Conservation (phyloP, 2,329 filamentous ascomycete genomes). For the Xylaria hypoxylon region DNA sequence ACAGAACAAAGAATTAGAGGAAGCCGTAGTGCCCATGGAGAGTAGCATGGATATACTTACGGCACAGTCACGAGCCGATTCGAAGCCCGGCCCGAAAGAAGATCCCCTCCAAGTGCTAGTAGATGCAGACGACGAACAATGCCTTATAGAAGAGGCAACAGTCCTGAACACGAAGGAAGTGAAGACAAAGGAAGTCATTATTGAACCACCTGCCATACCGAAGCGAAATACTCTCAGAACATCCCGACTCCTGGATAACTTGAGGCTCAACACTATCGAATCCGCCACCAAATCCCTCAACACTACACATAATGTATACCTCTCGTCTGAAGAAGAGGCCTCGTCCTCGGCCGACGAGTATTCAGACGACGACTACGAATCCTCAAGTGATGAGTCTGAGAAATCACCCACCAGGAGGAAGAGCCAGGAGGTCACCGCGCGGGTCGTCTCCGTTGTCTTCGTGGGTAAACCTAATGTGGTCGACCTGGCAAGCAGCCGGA, state of each 20-base stretch:
- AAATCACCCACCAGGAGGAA: constrained; percentile 48
- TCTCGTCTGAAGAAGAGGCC: constrained; percentile 74
- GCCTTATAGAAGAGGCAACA: constrained; percentile 47
- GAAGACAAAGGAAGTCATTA: constrained; percentile 41
- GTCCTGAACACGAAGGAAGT: constrained; percentile 46
- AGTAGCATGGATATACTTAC: constrained; percentile 27
- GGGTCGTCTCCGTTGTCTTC: constrained; percentile 69
- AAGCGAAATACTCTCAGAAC: constrained; percentile 62
- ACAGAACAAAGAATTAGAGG: constrained; percentile 14
- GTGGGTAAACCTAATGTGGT: constrained; percentile 70
- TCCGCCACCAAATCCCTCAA: constrained; percentile 52
- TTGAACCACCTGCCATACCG: constrained; percentile 60
- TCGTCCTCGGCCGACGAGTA: constrained; percentile 72
- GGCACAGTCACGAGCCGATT: constrained; percentile 40
- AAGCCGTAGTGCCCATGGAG: constrained; percentile 25
- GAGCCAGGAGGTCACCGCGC: constrained; percentile 67
- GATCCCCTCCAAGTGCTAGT: constrained; percentile 45
- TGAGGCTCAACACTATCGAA: constrained; percentile 53
- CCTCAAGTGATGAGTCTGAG: constrained; percentile 54
- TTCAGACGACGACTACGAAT: constrained; percentile 66
- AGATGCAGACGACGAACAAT: constrained; percentile 48
- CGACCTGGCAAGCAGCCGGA: constrained; percentile 58
- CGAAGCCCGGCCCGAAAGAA: constrained; percentile 41
- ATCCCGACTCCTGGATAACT: constrained; percentile 59
- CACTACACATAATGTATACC: constrained; percentile 69